Evolutionary conservation across 1,139 yeast genomes (phyloP).

Genomic region (Pichia sp.): DNA sequence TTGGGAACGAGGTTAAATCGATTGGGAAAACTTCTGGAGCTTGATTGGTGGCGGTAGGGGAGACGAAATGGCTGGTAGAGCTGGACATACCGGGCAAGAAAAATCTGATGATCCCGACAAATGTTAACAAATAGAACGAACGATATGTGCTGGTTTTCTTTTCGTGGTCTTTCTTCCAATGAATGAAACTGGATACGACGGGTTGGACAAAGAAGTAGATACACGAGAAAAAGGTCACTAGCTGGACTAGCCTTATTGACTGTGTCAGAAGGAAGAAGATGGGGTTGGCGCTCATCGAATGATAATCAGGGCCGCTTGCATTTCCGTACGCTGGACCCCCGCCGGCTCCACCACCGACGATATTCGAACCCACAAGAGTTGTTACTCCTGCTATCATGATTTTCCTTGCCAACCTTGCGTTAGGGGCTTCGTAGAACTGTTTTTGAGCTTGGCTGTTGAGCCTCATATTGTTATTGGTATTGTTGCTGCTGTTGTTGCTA

Average conservation of each 20-base stretch:
- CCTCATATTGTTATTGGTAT: not conserved
- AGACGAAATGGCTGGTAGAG: not conserved
- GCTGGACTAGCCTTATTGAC: slow-evolving; percentile 7
- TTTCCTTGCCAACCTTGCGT: slow-evolving; percentile 21
- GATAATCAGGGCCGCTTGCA: slow-evolving; percentile 12
- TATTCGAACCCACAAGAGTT: slow-evolving; percentile 29
- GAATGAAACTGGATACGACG: not conserved
- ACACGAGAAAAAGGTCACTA: slow-evolving; percentile 12
- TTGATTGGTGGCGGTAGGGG: not conserved
- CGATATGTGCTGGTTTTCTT: not conserved
- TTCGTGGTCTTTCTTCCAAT: slow-evolving; percentile 1
- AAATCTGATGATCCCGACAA: not conserved
- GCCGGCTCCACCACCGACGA: slow-evolving; percentile 5
- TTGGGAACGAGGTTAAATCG: slow-evolving; percentile 14
- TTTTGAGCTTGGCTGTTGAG: slow-evolving; percentile 7
- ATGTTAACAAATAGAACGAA: not conserved
- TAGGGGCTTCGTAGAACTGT: slow-evolving; percentile 6
- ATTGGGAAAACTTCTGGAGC: slow-evolving; percentile 7
- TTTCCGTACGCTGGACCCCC: slow-evolving; percentile 11
- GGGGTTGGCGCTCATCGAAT: slow-evolving; percentile 9
- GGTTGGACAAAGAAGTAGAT: slow-evolving; percentile 15
- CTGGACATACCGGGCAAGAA: not conserved
- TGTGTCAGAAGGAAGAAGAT: slow-evolving; percentile 2
- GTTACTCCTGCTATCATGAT: slow-evolving; percentile 33
- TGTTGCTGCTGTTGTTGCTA: not conserved